Evolutionary conservation across 495 filamentous ascomycete genomes (phyloP).

Genomic region (Daldinia vernicosa): DNA sequence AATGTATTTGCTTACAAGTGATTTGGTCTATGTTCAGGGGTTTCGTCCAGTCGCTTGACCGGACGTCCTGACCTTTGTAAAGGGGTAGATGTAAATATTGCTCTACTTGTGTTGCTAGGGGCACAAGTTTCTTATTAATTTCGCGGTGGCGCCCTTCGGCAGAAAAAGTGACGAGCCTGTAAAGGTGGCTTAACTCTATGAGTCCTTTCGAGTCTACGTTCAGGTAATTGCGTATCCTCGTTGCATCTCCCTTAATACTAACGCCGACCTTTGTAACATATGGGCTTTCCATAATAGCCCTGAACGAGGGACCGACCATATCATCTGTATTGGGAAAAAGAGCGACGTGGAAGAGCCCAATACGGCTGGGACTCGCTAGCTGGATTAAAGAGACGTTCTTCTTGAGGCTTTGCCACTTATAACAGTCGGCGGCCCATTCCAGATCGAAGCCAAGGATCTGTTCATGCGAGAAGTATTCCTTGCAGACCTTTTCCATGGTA

Average conservation of each 20-base stretch:
- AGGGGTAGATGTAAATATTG: slow-evolving; percentile 79
- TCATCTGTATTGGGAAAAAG: slow-evolving; percentile 63
- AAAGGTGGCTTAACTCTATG: slow-evolving; percentile 83
- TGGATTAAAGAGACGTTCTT: slow-evolving; percentile 81
- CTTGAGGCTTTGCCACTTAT: slow-evolving; percentile 56
- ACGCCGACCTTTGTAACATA: slow-evolving; percentile 82
- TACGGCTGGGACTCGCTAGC: slow-evolving; percentile 78
- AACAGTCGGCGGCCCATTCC: slow-evolving; percentile 75
- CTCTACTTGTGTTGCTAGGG: slow-evolving; percentile 72
- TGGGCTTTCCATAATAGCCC: slow-evolving; percentile 73
- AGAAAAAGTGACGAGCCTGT: slow-evolving; percentile 75
- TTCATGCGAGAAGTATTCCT: slow-evolving; percentile 73
- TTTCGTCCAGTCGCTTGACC: slow-evolving; percentile 75
- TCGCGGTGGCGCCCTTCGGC: slow-evolving; percentile 54
- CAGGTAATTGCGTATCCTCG: slow-evolving; percentile 72
- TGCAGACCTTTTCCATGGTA: slow-evolving; percentile 69
- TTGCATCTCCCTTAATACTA: slow-evolving; percentile 75
- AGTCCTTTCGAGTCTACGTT: slow-evolving; percentile 68
- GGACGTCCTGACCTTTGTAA: slow-evolving; percentile 72
- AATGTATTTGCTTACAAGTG: slow-evolving; percentile 64
- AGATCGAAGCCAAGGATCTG: slow-evolving; percentile 83
- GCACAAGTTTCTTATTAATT: slow-evolving; percentile 73
- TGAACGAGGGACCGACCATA: slow-evolving; percentile 74
- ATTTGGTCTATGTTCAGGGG: slow-evolving; percentile 71
- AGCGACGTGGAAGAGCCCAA: slow-evolving; percentile 83